Base-by-base conservation (phyloP, 129 eudicot genomes). In the Helichrysum umbraculigerum region DNA sequence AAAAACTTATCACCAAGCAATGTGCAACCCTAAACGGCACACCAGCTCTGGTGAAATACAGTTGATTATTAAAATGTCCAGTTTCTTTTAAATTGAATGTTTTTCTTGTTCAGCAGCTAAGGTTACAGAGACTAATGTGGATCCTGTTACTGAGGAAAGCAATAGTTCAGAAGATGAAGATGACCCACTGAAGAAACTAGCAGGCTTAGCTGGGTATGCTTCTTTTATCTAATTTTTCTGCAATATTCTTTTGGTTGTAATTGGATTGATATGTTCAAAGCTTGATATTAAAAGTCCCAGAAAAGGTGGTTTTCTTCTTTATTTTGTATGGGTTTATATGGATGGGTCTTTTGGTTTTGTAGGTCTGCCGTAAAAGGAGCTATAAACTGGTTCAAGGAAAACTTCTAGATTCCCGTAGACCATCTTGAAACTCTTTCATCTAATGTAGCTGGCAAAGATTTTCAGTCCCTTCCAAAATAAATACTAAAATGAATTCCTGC, bases 281-380 rank as follows among this genome's bases (percentile, higher is more conserved):
- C 37, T 61, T 33, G 20, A 54, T 41, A 37, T 3, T 74, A 14
- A 44, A 3, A 47, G 39, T 29, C 64, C 14, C 20, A 22, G 39
- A 37, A 44, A 37, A 11, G 15, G 30, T 28, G 60, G 10, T 61
- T 61, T 68, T 41, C 47, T 41, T 41, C 14, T 10, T 9, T 41
- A 8, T 9, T 0, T 14, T 41, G 47, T 25, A 41, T 41, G 47
- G 67, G 41, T 14, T 68, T 30, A 47, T 71, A 3, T 61, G 57
- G 76, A 34, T 71, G 17, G 34, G 77, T 29, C 17, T 17, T n/a
- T 35, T 33, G 73, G 54, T 47, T 32, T 63, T 81, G 86, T 91
- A 95, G 99, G 88, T 81, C 93, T 72, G 89, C 83, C 39, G 97
- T 87, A 83, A 91, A 87, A 86, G 96, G 99, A 81, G 96, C 83